phyloP scores from a whole-genome alignment of 257 asterid species.

The Gynochthodes officinalis region DNA sequence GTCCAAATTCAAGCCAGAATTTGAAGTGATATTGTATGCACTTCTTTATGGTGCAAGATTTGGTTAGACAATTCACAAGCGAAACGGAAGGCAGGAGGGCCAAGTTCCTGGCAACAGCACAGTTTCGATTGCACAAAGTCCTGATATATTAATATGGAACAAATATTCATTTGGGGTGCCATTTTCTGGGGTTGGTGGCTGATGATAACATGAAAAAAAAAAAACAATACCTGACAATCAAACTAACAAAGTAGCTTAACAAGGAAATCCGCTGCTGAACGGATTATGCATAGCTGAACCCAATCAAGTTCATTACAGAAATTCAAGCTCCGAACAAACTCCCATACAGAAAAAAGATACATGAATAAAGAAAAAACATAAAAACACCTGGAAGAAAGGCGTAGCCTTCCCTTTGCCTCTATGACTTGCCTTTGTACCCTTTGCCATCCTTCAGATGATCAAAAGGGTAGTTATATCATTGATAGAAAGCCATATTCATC shows the following conservation, averaged over 20 bases:
- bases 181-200: neutral
- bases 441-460: constrained; percentile 18
- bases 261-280: neutral
- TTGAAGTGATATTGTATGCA: neutral
- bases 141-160: too few relatives aligned
- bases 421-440: constrained; percentile 49
- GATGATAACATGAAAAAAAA: neutral
- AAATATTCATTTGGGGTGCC: neutral
- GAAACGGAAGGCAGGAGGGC: neutral
- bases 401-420: constrained; percentile 68
- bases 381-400: constrained; percentile 59
- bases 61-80: neutral
- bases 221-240: neutral
- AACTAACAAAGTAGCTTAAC: neutral
- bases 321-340: neutral
- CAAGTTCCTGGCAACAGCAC: neutral
- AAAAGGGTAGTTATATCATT: neutral
- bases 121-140: too few relatives aligned
- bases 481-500: neutral
- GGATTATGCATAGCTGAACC: neutral
- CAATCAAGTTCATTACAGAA: neutral
- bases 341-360: neutral
- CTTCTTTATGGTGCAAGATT: neutral
- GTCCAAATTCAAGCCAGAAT: too few relatives aligned
- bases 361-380: neutral